These are phyloP conservation scores for Acanthamoeba culbertsoni DNA, from an alignment of 208 protist genomes.

Conservation along the genomic window DNA sequence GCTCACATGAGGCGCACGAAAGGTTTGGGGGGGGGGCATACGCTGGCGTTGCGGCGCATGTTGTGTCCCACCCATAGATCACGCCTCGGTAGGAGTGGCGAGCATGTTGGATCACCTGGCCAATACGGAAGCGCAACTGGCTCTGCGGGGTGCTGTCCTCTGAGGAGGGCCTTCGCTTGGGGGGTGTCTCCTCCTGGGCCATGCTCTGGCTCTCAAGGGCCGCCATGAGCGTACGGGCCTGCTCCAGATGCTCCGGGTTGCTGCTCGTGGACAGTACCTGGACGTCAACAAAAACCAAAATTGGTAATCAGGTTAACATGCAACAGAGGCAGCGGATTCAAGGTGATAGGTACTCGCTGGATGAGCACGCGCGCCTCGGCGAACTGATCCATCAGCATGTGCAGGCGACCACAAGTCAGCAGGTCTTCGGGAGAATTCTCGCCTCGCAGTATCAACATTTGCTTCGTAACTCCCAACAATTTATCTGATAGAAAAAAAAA, in stretches of 20 bases:
- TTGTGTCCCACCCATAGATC: neutral
- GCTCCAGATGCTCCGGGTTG: neutral
- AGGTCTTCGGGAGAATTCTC: neutral
- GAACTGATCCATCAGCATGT: neutral
- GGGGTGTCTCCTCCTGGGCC: neutral
- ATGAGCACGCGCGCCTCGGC: neutral
- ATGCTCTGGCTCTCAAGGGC: neutral
- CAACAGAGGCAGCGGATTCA: neutral
- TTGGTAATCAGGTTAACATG: neutral
- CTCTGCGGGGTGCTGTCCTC: no score
- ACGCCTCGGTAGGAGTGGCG: neutral
- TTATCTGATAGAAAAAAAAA: neutral
- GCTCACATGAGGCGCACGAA: neutral
- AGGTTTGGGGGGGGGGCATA: neutral
- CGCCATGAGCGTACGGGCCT: neutral
- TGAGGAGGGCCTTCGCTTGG: neutral
- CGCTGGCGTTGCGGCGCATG: neutral
- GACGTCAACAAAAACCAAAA: neutral
- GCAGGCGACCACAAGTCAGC: neutral
- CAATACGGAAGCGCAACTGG: neutral
- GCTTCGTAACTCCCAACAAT: neutral
- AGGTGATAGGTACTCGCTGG: neutral
- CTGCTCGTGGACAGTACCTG: neutral
- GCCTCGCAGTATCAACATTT: neutral
- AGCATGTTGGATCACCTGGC: neutral